Conservation (phyloP, 441 rosid genomes). For the Melastoma candidum region DNA sequence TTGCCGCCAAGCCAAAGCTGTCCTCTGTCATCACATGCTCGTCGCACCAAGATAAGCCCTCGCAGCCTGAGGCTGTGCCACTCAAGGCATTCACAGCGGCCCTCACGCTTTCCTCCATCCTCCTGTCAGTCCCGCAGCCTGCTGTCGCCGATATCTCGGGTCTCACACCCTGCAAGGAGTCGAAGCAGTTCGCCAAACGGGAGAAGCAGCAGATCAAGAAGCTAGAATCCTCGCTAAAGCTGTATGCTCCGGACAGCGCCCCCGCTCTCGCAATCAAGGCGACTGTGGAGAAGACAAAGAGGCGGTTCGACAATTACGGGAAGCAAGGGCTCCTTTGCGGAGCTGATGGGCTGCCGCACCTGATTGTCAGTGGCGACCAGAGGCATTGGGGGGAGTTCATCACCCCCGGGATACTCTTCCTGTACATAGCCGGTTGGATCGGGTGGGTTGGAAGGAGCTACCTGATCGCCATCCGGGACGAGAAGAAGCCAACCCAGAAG, state of each 20-base stretch:
- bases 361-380: slow-evolving; percentile 95
- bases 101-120: slow-evolving; percentile 80
- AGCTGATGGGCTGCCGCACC: slow-evolving; percentile 80
- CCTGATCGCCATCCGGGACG: slow-evolving; percentile 75
- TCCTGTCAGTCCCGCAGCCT: slow-evolving; percentile 80
- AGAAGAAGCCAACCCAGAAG: slow-evolving; percentile 91
- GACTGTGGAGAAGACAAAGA: slow-evolving; percentile 76
- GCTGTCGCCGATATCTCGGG: slow-evolving; percentile 90
- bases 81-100: slow-evolving; percentile 87
- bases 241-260: slow-evolving; percentile 84
- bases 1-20: slow-evolving; percentile 50
- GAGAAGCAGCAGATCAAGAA: slow-evolving; percentile 77
- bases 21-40: slow-evolving; percentile 11
- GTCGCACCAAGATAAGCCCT: slow-evolving; percentile 19
- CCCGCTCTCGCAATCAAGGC: slow-evolving; percentile 88
- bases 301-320: slow-evolving; percentile 75
- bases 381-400: slow-evolving; percentile 98
- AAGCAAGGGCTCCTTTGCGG: slow-evolving; percentile 84
- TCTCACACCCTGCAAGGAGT: slow-evolving; percentile 90
- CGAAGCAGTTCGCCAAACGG: slow-evolving; percentile 88
- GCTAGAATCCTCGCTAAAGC: slow-evolving; percentile 73
- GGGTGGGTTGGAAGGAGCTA: slow-evolving; percentile 99
- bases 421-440: slow-evolving; percentile 97
- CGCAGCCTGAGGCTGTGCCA: slow-evolving; percentile 19
- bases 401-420: slow-evolving; percentile 74